Evolutionary conservation across 345 rosid species (phyloP).

Genomic region (Gossypium raimondii): DNA sequence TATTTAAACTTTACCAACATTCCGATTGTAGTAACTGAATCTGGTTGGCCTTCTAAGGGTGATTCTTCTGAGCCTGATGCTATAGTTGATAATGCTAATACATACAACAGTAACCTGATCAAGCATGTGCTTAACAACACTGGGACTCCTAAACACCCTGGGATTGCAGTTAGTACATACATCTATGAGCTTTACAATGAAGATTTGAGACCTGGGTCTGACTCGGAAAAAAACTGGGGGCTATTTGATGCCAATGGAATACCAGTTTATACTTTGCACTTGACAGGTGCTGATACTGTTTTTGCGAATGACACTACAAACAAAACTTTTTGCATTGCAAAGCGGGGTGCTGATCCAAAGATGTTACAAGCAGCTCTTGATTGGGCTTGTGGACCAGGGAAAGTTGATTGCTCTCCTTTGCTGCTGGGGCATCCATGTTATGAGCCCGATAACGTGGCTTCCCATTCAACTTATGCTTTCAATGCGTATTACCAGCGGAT

Average conservation of each 20-base stretch:
- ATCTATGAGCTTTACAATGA: slow-evolving; percentile 96
- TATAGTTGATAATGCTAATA: slow-evolving; percentile 74
- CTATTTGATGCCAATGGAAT: slow-evolving; percentile 64
- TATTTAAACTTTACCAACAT: slow-evolving; percentile 79
- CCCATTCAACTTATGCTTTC: slow-evolving; percentile 86
- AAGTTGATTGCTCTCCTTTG: slow-evolving; percentile 71
- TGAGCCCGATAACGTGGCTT: slow-evolving; percentile 70
- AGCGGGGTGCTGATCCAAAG: slow-evolving; percentile 71
- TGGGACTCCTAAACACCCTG: slow-evolving; percentile 92
- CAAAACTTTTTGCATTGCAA: slow-evolving; percentile 81
- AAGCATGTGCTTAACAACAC: slow-evolving; percentile 82
- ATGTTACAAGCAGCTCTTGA: slow-evolving; percentile 98
- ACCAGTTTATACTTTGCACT: slow-evolving; percentile 65
- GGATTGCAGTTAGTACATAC: slow-evolving; percentile 68
- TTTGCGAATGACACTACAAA: slow-evolving; percentile 89
- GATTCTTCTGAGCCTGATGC: slow-evolving; percentile 73
- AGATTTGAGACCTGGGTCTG: slow-evolving; percentile 62
- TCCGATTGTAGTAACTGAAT: slow-evolving; percentile 71
- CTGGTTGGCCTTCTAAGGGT: slow-evolving; percentile 98
- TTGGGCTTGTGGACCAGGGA: slow-evolving; percentile 99
- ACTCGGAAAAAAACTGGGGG: slow-evolving; percentile 96
- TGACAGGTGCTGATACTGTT: slow-evolving; percentile 73
- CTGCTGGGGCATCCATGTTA: slow-evolving; percentile 82
- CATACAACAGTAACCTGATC: slow-evolving; percentile 89
- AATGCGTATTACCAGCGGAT: slow-evolving; percentile 80